These are phyloP conservation scores for Eucalyptus leucophloia DNA, from an alignment of 345 rosid species.

Conservation along the genomic window DNA sequence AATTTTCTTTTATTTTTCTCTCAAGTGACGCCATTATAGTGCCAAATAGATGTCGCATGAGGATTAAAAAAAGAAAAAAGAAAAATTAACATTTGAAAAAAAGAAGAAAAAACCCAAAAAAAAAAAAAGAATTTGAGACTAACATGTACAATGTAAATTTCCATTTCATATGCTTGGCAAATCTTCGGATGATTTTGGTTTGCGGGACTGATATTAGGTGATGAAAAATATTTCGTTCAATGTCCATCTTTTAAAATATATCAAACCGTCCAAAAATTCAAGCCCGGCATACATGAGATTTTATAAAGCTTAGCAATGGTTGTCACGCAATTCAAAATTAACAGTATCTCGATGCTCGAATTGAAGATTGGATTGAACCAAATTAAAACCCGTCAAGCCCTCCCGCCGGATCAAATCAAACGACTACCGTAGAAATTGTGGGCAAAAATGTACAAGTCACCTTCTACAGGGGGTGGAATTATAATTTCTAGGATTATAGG, in stretches of 20 bases:
- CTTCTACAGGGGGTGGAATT: neutral
- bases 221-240: neutral
- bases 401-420: neutral
- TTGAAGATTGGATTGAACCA: neutral
- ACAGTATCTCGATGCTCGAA: neutral
- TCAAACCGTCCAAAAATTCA: rapidly evolving
- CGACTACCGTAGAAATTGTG: neutral
- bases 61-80: neutral
- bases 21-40: neutral
- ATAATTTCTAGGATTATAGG: neutral
- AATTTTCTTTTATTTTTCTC: neutral
- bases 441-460: neutral
- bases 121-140: neutral
- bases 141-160: neutral
- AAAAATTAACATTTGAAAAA: neutral
- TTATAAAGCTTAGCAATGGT: neutral
- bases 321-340: rapidly evolving
- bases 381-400: neutral
- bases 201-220: neutral
- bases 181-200: neutral
- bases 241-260: neutral
- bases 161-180: neutral
- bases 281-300: neutral
- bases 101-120: neutral
- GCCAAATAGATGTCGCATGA: neutral